phyloP scores from a whole-genome alignment of 768 basidiomycete genomes.

The Kwoniella newhampshirensis region DNA sequence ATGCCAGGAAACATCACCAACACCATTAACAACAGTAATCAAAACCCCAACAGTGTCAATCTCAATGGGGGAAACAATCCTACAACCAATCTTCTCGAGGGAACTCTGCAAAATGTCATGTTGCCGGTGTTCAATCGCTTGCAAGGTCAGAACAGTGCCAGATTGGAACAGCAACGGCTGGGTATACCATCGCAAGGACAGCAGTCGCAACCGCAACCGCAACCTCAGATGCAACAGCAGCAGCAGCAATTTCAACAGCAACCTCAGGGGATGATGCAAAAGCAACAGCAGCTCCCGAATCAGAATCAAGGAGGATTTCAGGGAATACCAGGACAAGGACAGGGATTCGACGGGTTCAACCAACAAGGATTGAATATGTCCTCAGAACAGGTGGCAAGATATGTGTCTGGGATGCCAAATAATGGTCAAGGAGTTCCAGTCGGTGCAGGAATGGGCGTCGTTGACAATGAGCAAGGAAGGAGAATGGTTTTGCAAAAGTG shows the following conservation, averaged over 20 bases:
- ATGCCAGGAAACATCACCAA: neutral
- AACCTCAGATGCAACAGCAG: constrained; percentile 12
- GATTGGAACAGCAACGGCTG: constrained; percentile 19
- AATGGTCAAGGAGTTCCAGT: too few species aligned
- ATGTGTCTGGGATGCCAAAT: neutral
- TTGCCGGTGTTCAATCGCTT: constrained; percentile 20
- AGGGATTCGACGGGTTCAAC: too few species aligned
- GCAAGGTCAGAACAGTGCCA: constrained; percentile 20
- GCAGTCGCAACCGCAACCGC: constrained; percentile 7
- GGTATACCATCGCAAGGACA: constrained; percentile 15
- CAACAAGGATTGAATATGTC: constrained; percentile 21
- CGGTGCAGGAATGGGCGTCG: constrained; percentile 11
- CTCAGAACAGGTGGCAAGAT: constrained; percentile 13
- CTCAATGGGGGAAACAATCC: constrained; percentile 14
- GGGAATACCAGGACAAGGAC: too few species aligned
- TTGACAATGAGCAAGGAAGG: constrained; percentile 24
- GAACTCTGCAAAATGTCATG: constrained; percentile 20
- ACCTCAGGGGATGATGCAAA: constrained; percentile 8
- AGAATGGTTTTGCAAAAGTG: constrained; percentile 33
- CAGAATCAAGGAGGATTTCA: too few species aligned
- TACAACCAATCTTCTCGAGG: constrained; percentile 10
- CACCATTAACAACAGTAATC: neutral
- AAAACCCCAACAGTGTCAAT: constrained; percentile 16
- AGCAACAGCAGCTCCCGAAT: constrained; percentile 14
- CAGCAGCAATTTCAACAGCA: constrained; percentile 16